phyloP scores from a whole-genome alignment of 176 grass and related monocot genomes.

The Themeda triandra region DNA sequence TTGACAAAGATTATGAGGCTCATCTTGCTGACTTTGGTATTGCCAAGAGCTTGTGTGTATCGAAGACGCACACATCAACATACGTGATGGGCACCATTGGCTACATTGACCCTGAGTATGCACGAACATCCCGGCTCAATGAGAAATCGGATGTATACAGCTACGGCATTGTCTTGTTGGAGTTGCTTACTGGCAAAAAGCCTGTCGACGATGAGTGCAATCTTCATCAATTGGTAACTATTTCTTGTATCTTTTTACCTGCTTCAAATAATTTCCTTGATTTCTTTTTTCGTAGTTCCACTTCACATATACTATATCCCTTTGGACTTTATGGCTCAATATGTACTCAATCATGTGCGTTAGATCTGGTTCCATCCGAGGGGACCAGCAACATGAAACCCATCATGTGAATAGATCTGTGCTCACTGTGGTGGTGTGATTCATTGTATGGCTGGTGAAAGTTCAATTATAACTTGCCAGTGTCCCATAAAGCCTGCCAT shows the following conservation, averaged over 20 bases:
- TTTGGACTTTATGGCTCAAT: conserved; percentile 27
- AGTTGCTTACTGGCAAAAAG: conserved; percentile 86
- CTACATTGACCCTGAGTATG: conserved; percentile 94
- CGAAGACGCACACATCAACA: conserved; percentile 85
- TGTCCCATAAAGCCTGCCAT: conserved; percentile 63
- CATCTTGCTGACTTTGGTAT: conserved; percentile 94
- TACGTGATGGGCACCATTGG: conserved; percentile 97
- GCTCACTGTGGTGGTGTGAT: conserved; percentile 37
- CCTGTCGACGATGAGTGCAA: conserved; percentile 89
- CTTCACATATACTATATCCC: neutral
- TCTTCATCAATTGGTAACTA: conserved; percentile 87
- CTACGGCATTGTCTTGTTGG: conserved; percentile 77
- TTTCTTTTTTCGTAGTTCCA: neutral
- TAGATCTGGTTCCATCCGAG: conserved; percentile 28
- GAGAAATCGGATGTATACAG: conserved; percentile 95
- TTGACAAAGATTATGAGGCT: conserved; percentile 74
- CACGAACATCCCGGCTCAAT: conserved; percentile 74
- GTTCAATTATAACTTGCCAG: conserved; percentile 49
- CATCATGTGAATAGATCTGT: conserved; percentile 61
- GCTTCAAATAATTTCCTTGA: conserved; percentile 4
- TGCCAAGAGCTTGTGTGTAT: conserved; percentile 81
- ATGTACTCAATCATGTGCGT: conserved; percentile 39
- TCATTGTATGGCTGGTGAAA: conserved; percentile 50
- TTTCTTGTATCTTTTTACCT: neutral
- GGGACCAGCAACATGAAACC: conserved; percentile 53